Base-by-base conservation (phyloP, 2,329 filamentous ascomycete species). In the Aspergillus floridensis region DNA sequence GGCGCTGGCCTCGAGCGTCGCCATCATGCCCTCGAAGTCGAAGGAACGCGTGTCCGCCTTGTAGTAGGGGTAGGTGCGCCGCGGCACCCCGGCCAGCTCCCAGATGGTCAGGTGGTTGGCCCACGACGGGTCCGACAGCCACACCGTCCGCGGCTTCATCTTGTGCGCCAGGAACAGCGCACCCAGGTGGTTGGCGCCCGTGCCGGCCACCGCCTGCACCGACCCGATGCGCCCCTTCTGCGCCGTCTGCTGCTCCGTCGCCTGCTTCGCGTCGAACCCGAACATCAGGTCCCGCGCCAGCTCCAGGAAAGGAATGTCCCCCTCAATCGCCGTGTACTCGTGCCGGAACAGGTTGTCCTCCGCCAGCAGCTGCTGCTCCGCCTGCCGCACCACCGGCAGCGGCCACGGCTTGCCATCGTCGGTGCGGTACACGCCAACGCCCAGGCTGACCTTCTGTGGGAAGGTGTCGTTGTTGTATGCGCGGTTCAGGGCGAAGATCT, bases 91-190 rank as follows among this genome's bases (percentile, higher is more conserved):
- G 75, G 82, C 85, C 53, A 77, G 63, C 32, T 77, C 74, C 82
- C 97, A 96, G 81, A 99, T 96, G 76, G 96, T 92, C 81, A 95
- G 88, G 84, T 99, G 95, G 81, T 98, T 98, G 66, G 89, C 90
- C 95, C 95, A 99, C 55, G 95, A 98, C 32, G 95, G 95, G 77
- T 92, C 90, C 68, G 92, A 96, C 75, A 98, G 82, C 84, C 96
- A 96, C 75, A 96, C 86, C 61, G 86, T 87, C 71, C 87, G 78
- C 14, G 80, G 82, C 65, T 82, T 83, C 84, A 90, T 96, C 84
- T 97, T 96, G 73, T 88, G 91, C 73, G 89, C 82, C 61, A 98
- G 88, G 85, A 98, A 98, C 66, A 96, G 86, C 61, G 89, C 92
- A 63, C 93, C 95, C 51, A 98, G 80, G 74, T 98, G 95, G 67